Conservation (phyloP, 805 yeast species). For the Candida gorgasii region DNA sequence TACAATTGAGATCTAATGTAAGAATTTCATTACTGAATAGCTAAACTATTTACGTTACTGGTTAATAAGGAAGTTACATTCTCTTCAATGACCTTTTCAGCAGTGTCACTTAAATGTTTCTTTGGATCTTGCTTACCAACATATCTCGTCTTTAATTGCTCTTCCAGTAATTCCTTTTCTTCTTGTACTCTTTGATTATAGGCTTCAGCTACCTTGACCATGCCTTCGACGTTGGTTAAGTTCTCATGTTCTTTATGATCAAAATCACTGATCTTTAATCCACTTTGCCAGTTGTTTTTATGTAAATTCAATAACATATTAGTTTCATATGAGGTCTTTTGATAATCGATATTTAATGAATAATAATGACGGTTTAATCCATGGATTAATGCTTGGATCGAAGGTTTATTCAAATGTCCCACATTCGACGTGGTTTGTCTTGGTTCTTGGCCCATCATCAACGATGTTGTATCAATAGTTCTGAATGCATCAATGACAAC, state of each 20-base stretch:
- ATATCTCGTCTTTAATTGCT: slow-evolving; percentile 89
- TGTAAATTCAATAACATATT: slow-evolving; percentile 92
- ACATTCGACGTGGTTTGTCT: slow-evolving; percentile 96
- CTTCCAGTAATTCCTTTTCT: slow-evolving; percentile 85
- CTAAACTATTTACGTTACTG: slow-evolving; percentile 86
- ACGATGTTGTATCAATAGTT: slow-evolving; percentile 79
- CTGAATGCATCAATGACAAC: slow-evolving; percentile 99
- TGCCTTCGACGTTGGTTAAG: slow-evolving; percentile 65
- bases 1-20: not conserved
- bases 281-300: slow-evolving; percentile 94
- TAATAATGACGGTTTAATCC: slow-evolving; percentile 97
- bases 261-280: slow-evolving; percentile 77
- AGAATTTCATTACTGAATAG: slow-evolving; percentile 58
- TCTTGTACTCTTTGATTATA: slow-evolving; percentile 90
- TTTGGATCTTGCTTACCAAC: slow-evolving; percentile 99
- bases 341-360: slow-evolving; percentile 91
- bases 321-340: slow-evolving; percentile 88
- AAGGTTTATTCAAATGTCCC: slow-evolving; percentile 93
- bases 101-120: slow-evolving; percentile 90
- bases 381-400: slow-evolving; percentile 94
- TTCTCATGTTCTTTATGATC: slow-evolving; percentile 75
- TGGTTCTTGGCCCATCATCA: slow-evolving; percentile 97
- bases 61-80: slow-evolving; percentile 86
- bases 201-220: slow-evolving; percentile 88
- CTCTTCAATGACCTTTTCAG: slow-evolving; percentile 82